These are phyloP conservation scores for Gentiana dahurica DNA, from an alignment of 257 asterid genomes.

Conservation along the genomic window DNA sequence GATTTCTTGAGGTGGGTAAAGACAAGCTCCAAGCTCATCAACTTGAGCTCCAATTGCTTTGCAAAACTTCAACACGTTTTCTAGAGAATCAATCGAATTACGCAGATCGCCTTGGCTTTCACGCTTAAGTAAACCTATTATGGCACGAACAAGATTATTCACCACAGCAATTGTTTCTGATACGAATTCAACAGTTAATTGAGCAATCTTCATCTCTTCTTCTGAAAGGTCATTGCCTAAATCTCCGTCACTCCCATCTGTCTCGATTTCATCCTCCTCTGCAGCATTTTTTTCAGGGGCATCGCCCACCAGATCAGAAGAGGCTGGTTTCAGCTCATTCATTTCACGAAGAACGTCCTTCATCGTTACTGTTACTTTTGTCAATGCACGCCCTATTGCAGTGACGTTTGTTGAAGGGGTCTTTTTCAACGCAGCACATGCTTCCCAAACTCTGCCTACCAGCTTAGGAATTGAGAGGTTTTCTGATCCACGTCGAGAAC, in stretches of 20 bases:
- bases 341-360: constrained; percentile 93
- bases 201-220: constrained; percentile 71
- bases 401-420: constrained; percentile 74
- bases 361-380: constrained; percentile 56
- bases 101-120: constrained; percentile 36
- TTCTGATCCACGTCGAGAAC: constrained; percentile 31
- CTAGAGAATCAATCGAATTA: constrained; percentile 48
- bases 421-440: constrained; percentile 72
- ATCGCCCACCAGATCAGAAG: constrained; percentile 26
- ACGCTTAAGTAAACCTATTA: constrained; percentile 56
- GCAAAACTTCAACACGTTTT: constrained; percentile 51
- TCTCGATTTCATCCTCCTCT: constrained; percentile 21
- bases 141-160: constrained; percentile 71
- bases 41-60: constrained; percentile 52
- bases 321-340: constrained; percentile 64
- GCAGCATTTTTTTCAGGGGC: constrained; percentile 16
- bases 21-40: constrained; percentile 93
- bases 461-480: constrained; percentile 57
- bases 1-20: constrained; percentile 88
- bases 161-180: constrained; percentile 38
- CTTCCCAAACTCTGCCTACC: constrained; percentile 80
- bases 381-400: constrained; percentile 86
- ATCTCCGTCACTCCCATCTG: constrained; percentile 37
- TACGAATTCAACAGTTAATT: constrained; percentile 28
- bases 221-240: constrained; percentile 75